Evolutionary conservation across 2,329 filamentous ascomycete genomes (phyloP).

Genomic region (Aspergillus alliaceus): DNA sequence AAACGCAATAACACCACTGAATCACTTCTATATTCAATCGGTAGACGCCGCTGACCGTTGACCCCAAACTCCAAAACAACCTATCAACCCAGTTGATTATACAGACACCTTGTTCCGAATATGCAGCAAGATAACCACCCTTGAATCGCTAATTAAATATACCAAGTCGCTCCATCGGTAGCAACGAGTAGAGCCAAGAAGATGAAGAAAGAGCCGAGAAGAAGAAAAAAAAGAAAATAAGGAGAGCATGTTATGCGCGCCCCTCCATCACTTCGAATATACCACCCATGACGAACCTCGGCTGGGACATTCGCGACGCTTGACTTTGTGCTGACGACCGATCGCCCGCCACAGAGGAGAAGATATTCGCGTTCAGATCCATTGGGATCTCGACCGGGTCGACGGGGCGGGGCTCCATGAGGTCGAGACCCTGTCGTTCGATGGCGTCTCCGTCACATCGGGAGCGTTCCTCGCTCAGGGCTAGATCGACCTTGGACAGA

Average conservation of each 20-base stretch:
- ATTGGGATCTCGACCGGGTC: conserved; percentile 31
- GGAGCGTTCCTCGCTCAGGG: conserved; percentile 43
- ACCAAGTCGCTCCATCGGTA: not conserved
- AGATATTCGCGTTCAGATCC: conserved; percentile 21
- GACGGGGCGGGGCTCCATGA: conserved; percentile 48
- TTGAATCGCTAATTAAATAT: not conserved
- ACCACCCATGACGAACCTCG: conserved; percentile 46
- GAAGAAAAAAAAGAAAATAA: not conserved
- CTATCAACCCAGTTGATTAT: not conserved
- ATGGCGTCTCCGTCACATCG: conserved; percentile 39
- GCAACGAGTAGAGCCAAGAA: not conserved
- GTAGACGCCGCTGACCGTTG: not conserved
- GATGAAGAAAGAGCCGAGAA: not conserved
- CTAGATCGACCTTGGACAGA: conserved; percentile 46
- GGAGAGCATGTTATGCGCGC: conserved; percentile 24
- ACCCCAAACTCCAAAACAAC: not conserved
- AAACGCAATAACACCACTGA: not conserved
- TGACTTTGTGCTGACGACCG: conserved; percentile 7
- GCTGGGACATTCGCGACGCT: conserved; percentile 21
- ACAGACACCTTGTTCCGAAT: not conserved
- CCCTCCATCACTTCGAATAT: conserved; percentile 51
- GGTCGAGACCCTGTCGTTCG: conserved; percentile 41
- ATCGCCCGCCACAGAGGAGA: conserved; percentile 9
- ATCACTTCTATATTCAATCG: not conserved
- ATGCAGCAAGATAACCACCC: not conserved